Evolutionary conservation across 1,139 yeast genomes (phyloP).

Genomic region (Geotrichum europaeum): DNA sequence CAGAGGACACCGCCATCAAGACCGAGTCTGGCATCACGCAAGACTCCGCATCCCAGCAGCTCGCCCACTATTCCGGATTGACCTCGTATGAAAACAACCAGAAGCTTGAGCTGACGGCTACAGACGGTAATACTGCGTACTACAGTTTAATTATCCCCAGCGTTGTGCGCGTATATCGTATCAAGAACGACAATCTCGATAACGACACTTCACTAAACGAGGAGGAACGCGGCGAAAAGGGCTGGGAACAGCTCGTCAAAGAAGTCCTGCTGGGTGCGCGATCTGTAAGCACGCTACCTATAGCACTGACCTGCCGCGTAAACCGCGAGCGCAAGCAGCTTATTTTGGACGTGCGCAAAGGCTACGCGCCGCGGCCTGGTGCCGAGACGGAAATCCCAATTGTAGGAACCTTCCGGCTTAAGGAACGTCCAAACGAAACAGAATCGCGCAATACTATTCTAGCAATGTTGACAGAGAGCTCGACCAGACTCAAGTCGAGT

Average conservation of each 20-base stretch:
- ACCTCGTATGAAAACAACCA: background rate
- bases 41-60: background rate
- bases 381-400: constrained; percentile 7
- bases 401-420: background rate
- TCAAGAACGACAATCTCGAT: background rate
- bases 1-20: background rate
- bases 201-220: background rate
- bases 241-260: background rate
- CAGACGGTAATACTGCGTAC: background rate
- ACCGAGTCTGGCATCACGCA: background rate
- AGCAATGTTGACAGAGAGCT: constrained; percentile 9
- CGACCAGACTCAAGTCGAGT: constrained; percentile 8
- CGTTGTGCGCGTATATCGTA: background rate
- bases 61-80: background rate
- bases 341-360: constrained; percentile 3
- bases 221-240: background rate
- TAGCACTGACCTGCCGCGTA: background rate
- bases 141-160: background rate
- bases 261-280: constrained; percentile 3
- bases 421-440: background rate
- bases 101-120: background rate
- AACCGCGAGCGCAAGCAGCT: background rate
- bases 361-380: constrained; percentile 11
- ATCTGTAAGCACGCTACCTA: background rate
- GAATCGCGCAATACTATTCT: background rate